Base-by-base conservation (phyloP, 139 green algal species). In the Micromonas commoda region DNA sequence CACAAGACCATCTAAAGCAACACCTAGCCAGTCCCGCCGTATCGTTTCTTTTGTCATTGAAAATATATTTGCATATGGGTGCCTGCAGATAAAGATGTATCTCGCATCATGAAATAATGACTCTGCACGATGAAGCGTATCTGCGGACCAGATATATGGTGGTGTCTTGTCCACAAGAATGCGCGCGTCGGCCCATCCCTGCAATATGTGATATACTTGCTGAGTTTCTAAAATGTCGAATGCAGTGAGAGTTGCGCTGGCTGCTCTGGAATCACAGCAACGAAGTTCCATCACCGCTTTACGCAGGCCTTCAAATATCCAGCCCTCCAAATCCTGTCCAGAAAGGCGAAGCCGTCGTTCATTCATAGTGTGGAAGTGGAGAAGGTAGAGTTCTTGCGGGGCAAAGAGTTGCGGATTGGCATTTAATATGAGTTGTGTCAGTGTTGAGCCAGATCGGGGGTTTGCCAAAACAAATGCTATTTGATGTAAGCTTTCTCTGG, bases 151-250 rank as follows among this genome's bases (percentile, higher is more conserved):
- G n/a, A 51, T 28, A 26, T 60, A 60, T 16, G 66, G 33, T 51
- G 66, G 66, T 16, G 66, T 60, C 24, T 73, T 73, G 21, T 73
- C 66, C 9, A 73, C 66, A 5, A 73, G 24, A 54, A 73, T 54
- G 23, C 34, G 66, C n/a, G 21, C 33, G 5, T 5, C 33, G 13
- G 16, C 13, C 34, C 33, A 52, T 26, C 29, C 9, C 66, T 73
- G 66, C 33, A 73, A 31, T n/a, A 60, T 26, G 16, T 53, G 5
- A 31, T 73, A 73, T 6, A 73, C 66, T 9, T 73, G 23, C 29
- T 20, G 6, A n/a, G 21, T 73, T 5, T 52, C 33, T 29, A 52
- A 21, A 13, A 19, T 28, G 23, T 19, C 16, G 66, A n/a, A 26
- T 51, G 21, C 19, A 19, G 28, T 73, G n/a, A 38, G 28, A 53